phyloP scores from a whole-genome alignment of 805 yeast genomes.

The Saccharomycopsis sp. region DNA sequence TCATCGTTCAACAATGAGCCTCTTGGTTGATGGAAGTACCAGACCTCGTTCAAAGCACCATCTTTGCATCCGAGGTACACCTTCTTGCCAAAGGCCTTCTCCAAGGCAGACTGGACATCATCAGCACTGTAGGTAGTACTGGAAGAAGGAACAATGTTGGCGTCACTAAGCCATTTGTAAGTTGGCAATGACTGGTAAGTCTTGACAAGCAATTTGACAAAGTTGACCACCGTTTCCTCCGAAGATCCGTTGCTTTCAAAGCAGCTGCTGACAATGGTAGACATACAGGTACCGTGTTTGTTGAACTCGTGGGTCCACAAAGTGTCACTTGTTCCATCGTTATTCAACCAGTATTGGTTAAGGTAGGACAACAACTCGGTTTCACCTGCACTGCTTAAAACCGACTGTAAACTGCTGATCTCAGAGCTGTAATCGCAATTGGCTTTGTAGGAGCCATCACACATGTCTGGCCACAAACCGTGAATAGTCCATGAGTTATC shows the following conservation, averaged over 20 bases:
- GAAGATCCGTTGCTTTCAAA: slow-evolving; percentile 2
- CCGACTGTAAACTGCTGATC: not conserved
- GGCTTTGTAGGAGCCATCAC: slow-evolving; percentile 76
- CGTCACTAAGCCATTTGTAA: slow-evolving; percentile 52
- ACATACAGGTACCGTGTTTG: slow-evolving; percentile 90
- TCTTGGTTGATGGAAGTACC: slow-evolving; percentile 72
- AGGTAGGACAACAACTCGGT: slow-evolving; percentile 40
- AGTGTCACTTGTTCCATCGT: slow-evolving; percentile 55
- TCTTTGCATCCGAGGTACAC: slow-evolving; percentile 54
- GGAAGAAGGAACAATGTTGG: slow-evolving; percentile 64
- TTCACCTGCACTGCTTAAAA: slow-evolving; percentile 12
- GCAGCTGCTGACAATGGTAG: slow-evolving; percentile 42
- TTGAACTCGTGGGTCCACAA: slow-evolving; percentile 90
- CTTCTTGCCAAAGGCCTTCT: slow-evolving; percentile 42
- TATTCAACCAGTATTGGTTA: slow-evolving; percentile 64
- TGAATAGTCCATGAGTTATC: slow-evolving; percentile 67
- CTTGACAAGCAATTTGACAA: slow-evolving; percentile 45
- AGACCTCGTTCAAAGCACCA: slow-evolving; percentile 40
- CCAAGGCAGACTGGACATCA: slow-evolving; percentile 47
- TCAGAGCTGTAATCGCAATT: slow-evolving; percentile 47
- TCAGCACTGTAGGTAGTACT: slow-evolving; percentile 47
- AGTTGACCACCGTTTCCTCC: slow-evolving; percentile 27
- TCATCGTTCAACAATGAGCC: slow-evolving; percentile 67
- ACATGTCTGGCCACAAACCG: slow-evolving; percentile 85
- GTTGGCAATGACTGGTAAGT: slow-evolving; percentile 59